Percentiles rank a stretch among this genome's conserved stretches.
phyloP scores from a whole-genome alignment of 257 asterid genomes.

The Fraxinus americana region DNA sequence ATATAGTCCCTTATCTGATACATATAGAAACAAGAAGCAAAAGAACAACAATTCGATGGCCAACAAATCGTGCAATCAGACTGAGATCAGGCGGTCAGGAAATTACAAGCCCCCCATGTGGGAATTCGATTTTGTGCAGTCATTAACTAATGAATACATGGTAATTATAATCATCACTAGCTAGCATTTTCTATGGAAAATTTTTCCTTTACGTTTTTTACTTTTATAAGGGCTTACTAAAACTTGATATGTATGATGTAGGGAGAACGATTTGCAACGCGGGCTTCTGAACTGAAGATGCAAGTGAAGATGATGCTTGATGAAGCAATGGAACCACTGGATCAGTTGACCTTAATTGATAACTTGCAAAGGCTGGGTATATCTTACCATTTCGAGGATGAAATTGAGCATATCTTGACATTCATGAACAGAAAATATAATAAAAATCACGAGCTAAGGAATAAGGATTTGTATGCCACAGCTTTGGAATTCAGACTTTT shows the following conservation, averaged over 20 bases:
- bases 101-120: conserved; percentile 49
- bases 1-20: neutral
- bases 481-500: conserved; percentile 32
- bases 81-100: conserved; percentile 37
- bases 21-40: neutral
- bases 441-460: neutral
- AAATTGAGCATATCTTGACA: neutral
- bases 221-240: neutral
- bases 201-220: too few relatives aligned
- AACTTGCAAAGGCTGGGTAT: conserved; percentile 21
- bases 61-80: neutral
- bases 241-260: neutral
- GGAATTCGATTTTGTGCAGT: conserved; percentile 42
- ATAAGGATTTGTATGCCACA: conserved; percentile 10
- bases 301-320: conserved; percentile 15
- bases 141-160: conserved; percentile 31
- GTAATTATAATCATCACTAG: conserved; percentile 23
- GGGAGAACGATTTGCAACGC: neutral
- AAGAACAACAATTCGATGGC: neutral
- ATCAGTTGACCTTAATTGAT: conserved; percentile 20
- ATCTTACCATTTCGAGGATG: conserved; percentile 17
- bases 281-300: conserved; percentile 8
- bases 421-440: neutral
- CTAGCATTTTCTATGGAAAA: neutral
- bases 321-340: neutral